These are phyloP conservation scores for Spinellus fusiger DNA, from an alignment of 192 early-diverging fungal species.

Conservation along the genomic window DNA sequence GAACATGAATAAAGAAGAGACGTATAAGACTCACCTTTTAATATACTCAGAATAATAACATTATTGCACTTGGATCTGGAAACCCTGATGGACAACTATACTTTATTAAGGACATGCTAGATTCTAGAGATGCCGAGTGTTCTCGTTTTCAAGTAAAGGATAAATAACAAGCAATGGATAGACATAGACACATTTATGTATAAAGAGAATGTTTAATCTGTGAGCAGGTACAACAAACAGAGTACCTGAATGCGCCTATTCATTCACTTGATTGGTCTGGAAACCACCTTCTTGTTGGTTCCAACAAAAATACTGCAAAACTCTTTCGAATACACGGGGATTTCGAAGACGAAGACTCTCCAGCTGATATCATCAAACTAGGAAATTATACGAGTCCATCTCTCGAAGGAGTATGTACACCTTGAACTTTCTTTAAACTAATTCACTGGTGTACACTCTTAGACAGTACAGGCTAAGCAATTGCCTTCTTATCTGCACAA, in stretches of 20 bases:
- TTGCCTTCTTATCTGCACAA: not conserved
- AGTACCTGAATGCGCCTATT: conserved; percentile 4
- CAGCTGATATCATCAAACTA: not conserved
- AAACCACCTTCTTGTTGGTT: conserved; percentile 9
- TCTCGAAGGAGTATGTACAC: not conserved
- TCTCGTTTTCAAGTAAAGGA: conserved; percentile 10
- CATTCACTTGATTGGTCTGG: conserved; percentile 12
- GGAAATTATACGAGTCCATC: not conserved
- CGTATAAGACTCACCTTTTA: not conserved
- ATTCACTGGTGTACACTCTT: not conserved
- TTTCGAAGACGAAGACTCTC: not conserved
- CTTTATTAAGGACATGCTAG: conserved; percentile 12
- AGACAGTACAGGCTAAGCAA: not conserved
- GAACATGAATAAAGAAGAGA: too few species aligned
- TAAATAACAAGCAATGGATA: not conserved
- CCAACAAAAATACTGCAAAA: not conserved
- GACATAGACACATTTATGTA: not conserved
- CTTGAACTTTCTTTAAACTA: not conserved
- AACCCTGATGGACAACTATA: conserved; percentile 4
- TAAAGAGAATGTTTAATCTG: not conserved
- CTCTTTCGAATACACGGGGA: not conserved
- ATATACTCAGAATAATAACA: not conserved
- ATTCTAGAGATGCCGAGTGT: not conserved
- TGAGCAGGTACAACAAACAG: not conserved
- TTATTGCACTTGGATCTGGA: conserved; percentile 8